Conservation (phyloP, 169 alveolate species). For the Condylostoma magnum region DNA sequence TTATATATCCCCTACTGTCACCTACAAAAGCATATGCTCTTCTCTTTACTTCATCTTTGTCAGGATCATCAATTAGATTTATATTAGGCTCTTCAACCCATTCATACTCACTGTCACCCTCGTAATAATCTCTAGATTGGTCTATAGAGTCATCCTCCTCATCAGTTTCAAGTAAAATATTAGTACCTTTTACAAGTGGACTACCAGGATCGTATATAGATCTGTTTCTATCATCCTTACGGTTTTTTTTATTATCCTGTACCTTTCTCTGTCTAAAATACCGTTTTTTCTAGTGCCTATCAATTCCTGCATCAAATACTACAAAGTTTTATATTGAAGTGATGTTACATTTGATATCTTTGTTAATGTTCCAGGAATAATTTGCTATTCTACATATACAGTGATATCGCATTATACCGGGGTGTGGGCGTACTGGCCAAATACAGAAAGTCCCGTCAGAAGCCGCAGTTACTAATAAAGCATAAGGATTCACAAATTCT, state of each 20-base stretch:
- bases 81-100: constrained; percentile 33
- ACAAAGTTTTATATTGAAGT: constrained; percentile 34
- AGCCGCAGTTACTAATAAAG: constrained; percentile 60
- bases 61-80: constrained; percentile 21
- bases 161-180: constrained; percentile 35
- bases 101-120: constrained; percentile 33
- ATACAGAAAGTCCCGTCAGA: constrained; percentile 55
- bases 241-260: too few relatives aligned
- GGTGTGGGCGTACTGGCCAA: constrained; percentile 66
- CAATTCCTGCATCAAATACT: constrained; percentile 5
- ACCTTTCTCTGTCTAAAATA: constrained; percentile 29
- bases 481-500: constrained; percentile 74
- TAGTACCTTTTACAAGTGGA: too few relatives aligned
- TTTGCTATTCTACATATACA: constrained; percentile 47
- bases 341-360: constrained; percentile 34
- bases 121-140: constrained; percentile 32
- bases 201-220: too few relatives aligned
- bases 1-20: constrained; percentile 43
- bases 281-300: constrained; percentile 29
- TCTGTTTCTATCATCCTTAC: too few relatives aligned
- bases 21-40: constrained; percentile 36
- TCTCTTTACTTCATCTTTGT: constrained; percentile 13
- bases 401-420: constrained; percentile 41
- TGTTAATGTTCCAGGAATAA: constrained; percentile 38
- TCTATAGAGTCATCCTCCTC: constrained; percentile 35